Evolutionary conservation across 2,329 filamentous ascomycete species (phyloP).

Genomic region (Apiospora marii): DNA sequence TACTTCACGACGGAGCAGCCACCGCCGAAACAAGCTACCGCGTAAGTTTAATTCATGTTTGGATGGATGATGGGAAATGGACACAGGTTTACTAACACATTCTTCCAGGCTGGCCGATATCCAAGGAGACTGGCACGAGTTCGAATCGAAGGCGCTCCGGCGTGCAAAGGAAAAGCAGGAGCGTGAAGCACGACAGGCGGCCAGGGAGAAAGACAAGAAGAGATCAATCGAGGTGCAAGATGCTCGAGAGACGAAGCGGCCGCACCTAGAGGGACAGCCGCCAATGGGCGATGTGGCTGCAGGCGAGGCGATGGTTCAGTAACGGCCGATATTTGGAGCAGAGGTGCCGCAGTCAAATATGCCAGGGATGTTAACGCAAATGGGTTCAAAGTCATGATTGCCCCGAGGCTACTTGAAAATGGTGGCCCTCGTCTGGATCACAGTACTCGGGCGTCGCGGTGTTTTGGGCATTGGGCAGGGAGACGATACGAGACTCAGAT

Average conservation of each 20-base stretch:
- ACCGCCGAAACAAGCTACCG: slow-evolving; percentile 75
- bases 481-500: background rate
- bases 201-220: slow-evolving; percentile 47
- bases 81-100: slow-evolving; percentile 39
- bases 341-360: background rate
- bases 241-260: slow-evolving; percentile 38
- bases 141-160: slow-evolving; percentile 92
- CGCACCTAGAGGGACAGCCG: slow-evolving; percentile 38
- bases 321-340: background rate
- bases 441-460: slow-evolving; percentile 9
- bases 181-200: slow-evolving; percentile 57
- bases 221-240: slow-evolving; percentile 35
- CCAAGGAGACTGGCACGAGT: slow-evolving; percentile 97
- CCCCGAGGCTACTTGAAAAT: background rate
- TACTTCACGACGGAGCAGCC: slow-evolving; percentile 91
- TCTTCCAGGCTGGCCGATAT: slow-evolving; percentile 72
- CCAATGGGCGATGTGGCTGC: slow-evolving; percentile 22
- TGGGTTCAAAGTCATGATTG: slow-evolving; percentile 5
- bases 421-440: background rate
- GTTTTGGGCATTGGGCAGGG: slow-evolving; percentile 6
- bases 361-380: background rate
- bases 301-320: background rate
- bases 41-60: slow-evolving; percentile 65
- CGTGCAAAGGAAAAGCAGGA: slow-evolving; percentile 83
- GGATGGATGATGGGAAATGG: slow-evolving; percentile 18